Evolutionary conservation across 768 basidiomycete genomes (phyloP).

Genomic region (Pleurotus pulmonarius): DNA sequence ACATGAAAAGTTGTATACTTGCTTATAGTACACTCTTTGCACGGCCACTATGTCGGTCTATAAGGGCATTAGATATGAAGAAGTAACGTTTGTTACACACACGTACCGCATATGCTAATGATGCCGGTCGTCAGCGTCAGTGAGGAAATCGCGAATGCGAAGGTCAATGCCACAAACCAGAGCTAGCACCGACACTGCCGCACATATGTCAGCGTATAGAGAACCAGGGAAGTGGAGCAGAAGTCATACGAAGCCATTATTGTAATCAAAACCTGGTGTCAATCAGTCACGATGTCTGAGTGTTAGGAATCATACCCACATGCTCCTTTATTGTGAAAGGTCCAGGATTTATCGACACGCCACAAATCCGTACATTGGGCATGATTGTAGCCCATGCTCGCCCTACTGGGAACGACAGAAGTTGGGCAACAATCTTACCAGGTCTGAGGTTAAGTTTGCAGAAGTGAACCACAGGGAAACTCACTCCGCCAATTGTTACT

Average conservation of each 20-base stretch:
- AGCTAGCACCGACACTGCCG: conserved; percentile 58
- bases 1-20: conserved; percentile 57
- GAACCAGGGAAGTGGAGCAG: not conserved
- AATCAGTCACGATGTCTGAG: conserved; percentile 11
- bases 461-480: conserved; percentile 4
- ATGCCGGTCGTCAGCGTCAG: too few species aligned
- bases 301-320: conserved; percentile 35
- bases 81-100: not conserved
- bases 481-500: conserved; percentile 52
- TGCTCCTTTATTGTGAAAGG: conserved; percentile 77
- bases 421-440: conserved; percentile 57
- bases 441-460: too few species aligned
- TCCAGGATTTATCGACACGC: conserved; percentile 59
- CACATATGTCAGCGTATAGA: conserved; percentile 13
- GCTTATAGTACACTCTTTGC: conserved; percentile 69
- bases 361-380: conserved; percentile 50
- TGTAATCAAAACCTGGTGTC: conserved; percentile 50
- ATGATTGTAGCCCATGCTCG: conserved; percentile 53
- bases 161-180: not conserved
- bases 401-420: conserved; percentile 65
- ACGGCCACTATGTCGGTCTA: conserved; percentile 69
- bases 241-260: conserved; percentile 32
- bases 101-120: not conserved
- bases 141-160: too few species aligned
- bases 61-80: not conserved